phyloP scores from a whole-genome alignment of 768 basidiomycete species.

The Hortiboletus campestris region DNA sequence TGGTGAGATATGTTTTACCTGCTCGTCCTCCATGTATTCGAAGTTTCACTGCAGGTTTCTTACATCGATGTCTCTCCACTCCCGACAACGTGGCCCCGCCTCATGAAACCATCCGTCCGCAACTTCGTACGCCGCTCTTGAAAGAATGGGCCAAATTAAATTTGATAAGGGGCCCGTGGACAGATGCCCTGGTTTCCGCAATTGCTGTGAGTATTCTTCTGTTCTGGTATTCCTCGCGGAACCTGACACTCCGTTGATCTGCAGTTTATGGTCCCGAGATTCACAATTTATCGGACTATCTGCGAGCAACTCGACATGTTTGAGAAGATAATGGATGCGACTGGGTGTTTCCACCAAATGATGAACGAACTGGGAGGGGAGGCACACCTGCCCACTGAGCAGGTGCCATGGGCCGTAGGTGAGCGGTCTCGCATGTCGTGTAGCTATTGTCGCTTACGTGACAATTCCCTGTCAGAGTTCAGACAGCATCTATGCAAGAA shows the following conservation, averaged over 20 bases:
- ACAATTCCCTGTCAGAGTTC: not conserved
- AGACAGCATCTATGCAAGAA: not conserved
- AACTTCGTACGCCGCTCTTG: not conserved
- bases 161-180: not conserved
- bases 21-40: too few species aligned
- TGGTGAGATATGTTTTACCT: not conserved
- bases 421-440: not conserved
- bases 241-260: not conserved
- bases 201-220: not conserved
- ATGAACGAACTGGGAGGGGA: not conserved
- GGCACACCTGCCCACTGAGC: not conserved
- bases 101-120: not conserved
- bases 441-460: too few species aligned
- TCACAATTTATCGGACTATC: not conserved
- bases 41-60: not conserved
- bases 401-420: not conserved
- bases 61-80: not conserved
- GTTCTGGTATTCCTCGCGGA: not conserved
- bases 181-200: not conserved
- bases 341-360: not conserved
- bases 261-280: not conserved
- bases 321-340: not conserved
- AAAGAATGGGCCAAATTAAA: not conserved
- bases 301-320: not conserved
- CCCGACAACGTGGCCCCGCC: not conserved